Conservation (phyloP, 495 filamentous ascomycete species). For the Tuber aestivum region DNA sequence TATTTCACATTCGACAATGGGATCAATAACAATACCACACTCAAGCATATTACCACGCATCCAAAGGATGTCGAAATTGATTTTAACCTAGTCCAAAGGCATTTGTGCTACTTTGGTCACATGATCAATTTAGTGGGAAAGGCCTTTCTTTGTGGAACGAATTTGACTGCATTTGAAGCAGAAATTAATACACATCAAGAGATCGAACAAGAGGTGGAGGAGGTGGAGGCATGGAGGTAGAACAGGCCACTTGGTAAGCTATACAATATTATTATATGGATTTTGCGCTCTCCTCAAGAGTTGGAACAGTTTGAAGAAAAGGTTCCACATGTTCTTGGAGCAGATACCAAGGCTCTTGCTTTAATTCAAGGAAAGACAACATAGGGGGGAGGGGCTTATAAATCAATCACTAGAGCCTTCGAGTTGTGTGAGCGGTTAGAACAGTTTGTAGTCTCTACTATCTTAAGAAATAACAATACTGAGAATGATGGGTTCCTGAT, state of each 20-base stretch:
- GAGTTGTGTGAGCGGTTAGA: conserved; percentile 15
- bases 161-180: conserved; percentile 1
- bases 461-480: conserved; percentile 5
- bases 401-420: conserved; percentile 15
- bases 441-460: conserved; percentile 13
- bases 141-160: conserved; percentile 23
- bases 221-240: conserved; percentile 16
- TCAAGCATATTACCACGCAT: conserved; percentile 1
- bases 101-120: conserved; percentile 14
- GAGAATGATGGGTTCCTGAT: background rate
- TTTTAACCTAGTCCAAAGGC: conserved; percentile 17
- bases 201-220: background rate
- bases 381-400: too few species aligned
- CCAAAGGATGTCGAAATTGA: background rate
- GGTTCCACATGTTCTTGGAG: background rate
- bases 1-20: conserved; percentile 34
- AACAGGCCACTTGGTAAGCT: conserved; percentile 26
- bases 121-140: conserved; percentile 26
- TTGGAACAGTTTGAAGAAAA: conserved; percentile 16
- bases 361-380: too few species aligned
- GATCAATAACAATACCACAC: conserved; percentile 24
- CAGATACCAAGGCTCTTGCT: conserved; percentile 9
- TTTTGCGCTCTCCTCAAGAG: conserved; percentile 10
- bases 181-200: conserved; percentile 3
- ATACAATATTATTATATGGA: conserved; percentile 23